Percentiles rank a stretch among this genome's conserved stretches.
phyloP scores from a whole-genome alignment of 805 yeast species.

The Saccharomyces mikatae region DNA sequence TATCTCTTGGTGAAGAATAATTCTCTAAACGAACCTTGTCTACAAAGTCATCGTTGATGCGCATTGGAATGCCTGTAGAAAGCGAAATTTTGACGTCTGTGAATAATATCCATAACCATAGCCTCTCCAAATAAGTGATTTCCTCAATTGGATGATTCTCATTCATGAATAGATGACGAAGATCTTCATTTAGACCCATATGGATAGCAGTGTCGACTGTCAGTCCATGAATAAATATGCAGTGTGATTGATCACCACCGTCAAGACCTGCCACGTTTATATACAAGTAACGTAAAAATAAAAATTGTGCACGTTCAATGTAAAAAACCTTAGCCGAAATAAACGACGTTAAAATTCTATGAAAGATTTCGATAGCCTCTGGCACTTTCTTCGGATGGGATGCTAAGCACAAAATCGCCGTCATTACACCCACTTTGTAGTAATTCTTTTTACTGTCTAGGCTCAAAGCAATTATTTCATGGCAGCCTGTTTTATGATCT shows the following conservation, averaged over 20 bases:
- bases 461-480: conserved; percentile 3
- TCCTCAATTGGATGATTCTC: conserved; percentile 1
- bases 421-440: conserved; percentile 10
- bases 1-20: background rate
- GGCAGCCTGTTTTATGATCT: conserved; percentile 2
- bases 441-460: conserved; percentile 9
- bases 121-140: conserved; percentile 4
- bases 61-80: conserved; percentile 7
- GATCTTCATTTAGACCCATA: conserved; percentile 8
- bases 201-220: conserved; percentile 6
- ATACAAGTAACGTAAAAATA: conserved; percentile 4
- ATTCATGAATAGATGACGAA: conserved; percentile 1
- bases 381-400: conserved; percentile 4
- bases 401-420: conserved; percentile 7
- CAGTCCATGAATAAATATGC: conserved; percentile 2
- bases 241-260: conserved; percentile 8
- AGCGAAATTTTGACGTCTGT: conserved; percentile 9
- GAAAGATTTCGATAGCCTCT: conserved; percentile 6
- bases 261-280: conserved; percentile 5
- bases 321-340: conserved; percentile 3
- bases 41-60: conserved; percentile 3
- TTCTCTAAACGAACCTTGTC: background rate
- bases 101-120: conserved; percentile 9
- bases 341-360: conserved; percentile 9
- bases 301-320: conserved; percentile 4